Conservation (phyloP, 306 rosid genomes). For the Lathyrus aphaca region DNA sequence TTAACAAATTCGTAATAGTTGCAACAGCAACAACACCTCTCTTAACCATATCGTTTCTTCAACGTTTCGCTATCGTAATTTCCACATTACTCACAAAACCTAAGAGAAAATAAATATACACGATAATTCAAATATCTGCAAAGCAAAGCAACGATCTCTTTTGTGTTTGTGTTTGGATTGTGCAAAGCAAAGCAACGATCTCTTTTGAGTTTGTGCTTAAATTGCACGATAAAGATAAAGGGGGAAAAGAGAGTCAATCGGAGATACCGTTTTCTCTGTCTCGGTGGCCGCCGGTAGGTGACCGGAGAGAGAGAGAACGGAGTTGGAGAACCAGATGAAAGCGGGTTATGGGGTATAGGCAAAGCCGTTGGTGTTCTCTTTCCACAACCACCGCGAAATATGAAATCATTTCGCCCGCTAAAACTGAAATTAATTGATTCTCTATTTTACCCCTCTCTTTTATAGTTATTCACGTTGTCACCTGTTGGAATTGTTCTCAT, state of each 20-base stretch:
- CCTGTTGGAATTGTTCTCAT: neutral
- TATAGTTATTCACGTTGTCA: neutral
- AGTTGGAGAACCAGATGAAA: slow-evolving; percentile 1
- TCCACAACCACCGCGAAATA: slow-evolving; percentile 41
- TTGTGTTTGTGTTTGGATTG: neutral
- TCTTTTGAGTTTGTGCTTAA: neutral
- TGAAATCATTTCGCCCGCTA: slow-evolving; percentile 45
- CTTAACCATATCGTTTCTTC: slow-evolving; percentile 23
- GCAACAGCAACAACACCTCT: slow-evolving; percentile 16
- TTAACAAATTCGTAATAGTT: neutral
- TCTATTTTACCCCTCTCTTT: slow-evolving; percentile 43
- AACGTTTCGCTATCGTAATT: slow-evolving; percentile 7
- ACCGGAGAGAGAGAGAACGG: slow-evolving; percentile 45
- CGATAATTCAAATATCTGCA: neutral
- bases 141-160: slow-evolving; percentile 11
- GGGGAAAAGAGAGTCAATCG: neutral
- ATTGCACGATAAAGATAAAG: no score
- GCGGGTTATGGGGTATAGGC: slow-evolving; percentile 8
- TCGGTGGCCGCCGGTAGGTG: slow-evolving; percentile 32
- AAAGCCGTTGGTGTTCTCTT: slow-evolving; percentile 43
- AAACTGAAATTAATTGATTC: neutral
- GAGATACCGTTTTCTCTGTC: slow-evolving; percentile 40
- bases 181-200: slow-evolving; percentile 24
- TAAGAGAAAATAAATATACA: slow-evolving; percentile 3
- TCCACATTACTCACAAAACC: slow-evolving; percentile 33